Conservation (phyloP, 176 grass and related monocot species). For the Alloteropsis semialata region DNA sequence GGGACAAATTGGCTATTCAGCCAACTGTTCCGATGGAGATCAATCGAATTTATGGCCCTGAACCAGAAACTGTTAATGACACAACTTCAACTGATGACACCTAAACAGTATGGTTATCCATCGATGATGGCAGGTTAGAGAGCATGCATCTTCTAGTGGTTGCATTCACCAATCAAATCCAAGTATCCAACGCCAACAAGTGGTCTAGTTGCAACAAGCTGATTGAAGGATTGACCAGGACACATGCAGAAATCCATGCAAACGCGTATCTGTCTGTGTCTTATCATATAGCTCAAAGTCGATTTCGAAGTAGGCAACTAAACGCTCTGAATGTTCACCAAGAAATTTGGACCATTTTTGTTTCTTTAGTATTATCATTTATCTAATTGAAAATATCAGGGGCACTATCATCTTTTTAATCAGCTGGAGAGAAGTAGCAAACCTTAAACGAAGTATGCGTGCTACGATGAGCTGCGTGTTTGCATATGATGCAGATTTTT, state of each 20-base stretch:
- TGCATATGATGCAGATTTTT: too few species aligned
- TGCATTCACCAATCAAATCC: conserved; percentile 14
- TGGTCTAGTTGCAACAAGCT: neutral
- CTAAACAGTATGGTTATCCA: neutral
- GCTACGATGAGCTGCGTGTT: too few species aligned
- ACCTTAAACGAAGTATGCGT: too few species aligned
- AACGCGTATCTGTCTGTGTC: neutral
- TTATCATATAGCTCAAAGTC: neutral
- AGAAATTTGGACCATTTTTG: neutral
- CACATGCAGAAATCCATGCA: neutral
- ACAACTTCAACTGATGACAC: neutral
- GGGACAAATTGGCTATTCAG: neutral
- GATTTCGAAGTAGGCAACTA: neutral
- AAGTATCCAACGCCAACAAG: neutral
- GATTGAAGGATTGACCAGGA: too few species aligned
- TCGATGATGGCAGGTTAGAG: neutral
- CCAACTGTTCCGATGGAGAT: neutral
- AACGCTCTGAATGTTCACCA: neutral
- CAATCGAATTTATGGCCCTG: neutral
- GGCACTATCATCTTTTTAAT: too few species aligned
- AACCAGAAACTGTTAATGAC: conserved; percentile 5
- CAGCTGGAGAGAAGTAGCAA: too few species aligned
- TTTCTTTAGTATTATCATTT: neutral
- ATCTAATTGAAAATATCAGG: too few species aligned
- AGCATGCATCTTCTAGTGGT: neutral